phyloP scores from a whole-genome alignment of 768 basidiomycete species.

The Rhodotorula graminis region DNA sequence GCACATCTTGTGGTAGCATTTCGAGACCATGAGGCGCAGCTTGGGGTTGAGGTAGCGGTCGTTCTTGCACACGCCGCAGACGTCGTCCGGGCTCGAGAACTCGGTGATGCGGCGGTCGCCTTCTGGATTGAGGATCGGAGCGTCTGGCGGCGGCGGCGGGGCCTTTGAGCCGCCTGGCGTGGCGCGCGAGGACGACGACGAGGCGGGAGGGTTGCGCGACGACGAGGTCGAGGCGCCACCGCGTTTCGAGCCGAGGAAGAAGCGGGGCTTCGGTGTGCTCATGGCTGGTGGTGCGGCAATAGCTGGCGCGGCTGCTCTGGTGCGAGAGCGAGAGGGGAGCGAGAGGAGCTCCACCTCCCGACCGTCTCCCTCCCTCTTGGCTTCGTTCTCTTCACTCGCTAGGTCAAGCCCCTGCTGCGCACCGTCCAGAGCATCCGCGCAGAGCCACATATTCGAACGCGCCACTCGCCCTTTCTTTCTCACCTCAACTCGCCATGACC shows the following conservation, averaged over 20 bases:
- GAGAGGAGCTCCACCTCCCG: not conserved
- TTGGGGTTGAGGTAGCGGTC: conserved; percentile 94
- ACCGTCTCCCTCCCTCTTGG: not conserved
- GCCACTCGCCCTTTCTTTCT: not conserved
- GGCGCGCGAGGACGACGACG: not conserved
- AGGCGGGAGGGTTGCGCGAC: not conserved
- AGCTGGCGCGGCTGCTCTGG: too few relatives aligned
- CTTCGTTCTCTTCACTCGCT: not conserved
- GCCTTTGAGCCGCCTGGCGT: conserved; percentile 1
- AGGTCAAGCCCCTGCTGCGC: too few relatives aligned
- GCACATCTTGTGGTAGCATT: conserved; percentile 96
- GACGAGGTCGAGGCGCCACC: not conserved
- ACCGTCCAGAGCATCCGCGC: not conserved
- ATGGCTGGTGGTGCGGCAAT: not conserved
- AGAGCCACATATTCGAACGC: too few relatives aligned
- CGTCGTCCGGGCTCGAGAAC: conserved; percentile 58
- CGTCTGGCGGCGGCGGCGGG: conserved; percentile 15
- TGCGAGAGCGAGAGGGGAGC: too few relatives aligned
- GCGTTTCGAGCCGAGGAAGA: conserved; percentile 32
- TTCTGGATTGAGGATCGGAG: not conserved
- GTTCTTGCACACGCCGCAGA: conserved; percentile 95
- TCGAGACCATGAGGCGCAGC: conserved; percentile 83
- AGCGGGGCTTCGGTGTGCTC: conserved; percentile 22
- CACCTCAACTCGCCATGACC: not conserved
- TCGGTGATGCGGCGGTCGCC: conserved; percentile 20